Base-by-base conservation (phyloP, 352 stramenopile genomes). In the Phytophthora pini region DNA sequence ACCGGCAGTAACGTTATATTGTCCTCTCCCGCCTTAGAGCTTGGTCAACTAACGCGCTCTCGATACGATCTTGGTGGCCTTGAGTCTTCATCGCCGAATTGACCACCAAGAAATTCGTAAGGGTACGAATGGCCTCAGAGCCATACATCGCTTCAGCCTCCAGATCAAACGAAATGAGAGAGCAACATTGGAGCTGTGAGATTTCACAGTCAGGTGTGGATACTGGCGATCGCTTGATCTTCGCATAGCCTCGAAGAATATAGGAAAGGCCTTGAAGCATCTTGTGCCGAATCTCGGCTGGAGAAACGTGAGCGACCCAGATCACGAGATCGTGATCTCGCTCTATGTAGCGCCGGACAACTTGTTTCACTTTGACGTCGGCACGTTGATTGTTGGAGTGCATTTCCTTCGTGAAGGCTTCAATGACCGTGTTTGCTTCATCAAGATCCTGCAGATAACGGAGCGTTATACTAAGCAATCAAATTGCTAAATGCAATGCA, bases 341-440 rank as follows among this genome's bases (percentile, higher is more conserved):
- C 38, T 81, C 73, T 1, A 78, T 43, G 22, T 72, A 70, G n/a
- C 68, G 63, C 32, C 68, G 56, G 8, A 80, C 29, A 26, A 72
- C 61, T 38, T 72, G 68, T 22, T 71, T 77, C 12, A 69, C 66
- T 3, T 44, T 61, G 17, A 71, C 60, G 46, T 78, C 56, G 4
- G 56, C 65, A 3, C 65, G 65, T 13, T 49, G 45, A 7, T 52
- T 70, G 38, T 67, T 68, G 9, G 56, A 71, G 24, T 51, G 48
- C 17, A 65, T 48, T 44, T 76, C 72, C 26, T 77, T 62, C n/a
- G 56, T 65, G 34, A 74, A 80, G 11, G 52, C 48, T 41, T 80
- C 68, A 24, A 80, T 31, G 24, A 74, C 54, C 32, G 68, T 80
- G 44, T 65, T 62, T 4, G 49, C 56, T 10, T 61, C 63, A n/a